Evolutionary conservation across 805 yeast genomes (phyloP).

Genomic region (Yamadazyma insecticola): DNA sequence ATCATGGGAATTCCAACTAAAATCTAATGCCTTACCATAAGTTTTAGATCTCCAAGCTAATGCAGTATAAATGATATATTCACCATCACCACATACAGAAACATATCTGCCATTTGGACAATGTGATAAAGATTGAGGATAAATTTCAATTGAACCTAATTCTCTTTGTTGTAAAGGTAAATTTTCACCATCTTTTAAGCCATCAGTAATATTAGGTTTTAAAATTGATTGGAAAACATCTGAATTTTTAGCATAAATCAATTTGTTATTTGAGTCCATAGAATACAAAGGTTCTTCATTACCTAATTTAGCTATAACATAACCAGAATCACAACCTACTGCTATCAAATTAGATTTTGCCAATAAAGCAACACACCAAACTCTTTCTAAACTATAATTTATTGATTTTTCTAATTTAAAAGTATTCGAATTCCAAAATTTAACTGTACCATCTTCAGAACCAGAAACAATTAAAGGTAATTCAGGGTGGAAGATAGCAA

Average conservation of each 20-base stretch:
- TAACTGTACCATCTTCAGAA: slow-evolving; percentile 91
- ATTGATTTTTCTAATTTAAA: slow-evolving; percentile 90
- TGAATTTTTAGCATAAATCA: slow-evolving; percentile 85
- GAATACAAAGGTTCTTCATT: slow-evolving; percentile 91
- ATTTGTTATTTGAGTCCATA: slow-evolving; percentile 89
- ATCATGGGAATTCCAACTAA: slow-evolving; percentile 90
- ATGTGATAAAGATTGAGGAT: slow-evolving; percentile 81
- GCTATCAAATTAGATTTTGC: slow-evolving; percentile 74
- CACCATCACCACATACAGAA: slow-evolving; percentile 97
- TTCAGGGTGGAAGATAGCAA: slow-evolving; percentile 98
- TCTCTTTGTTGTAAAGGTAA: slow-evolving; percentile 80
- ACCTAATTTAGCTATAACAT: slow-evolving; percentile 83
- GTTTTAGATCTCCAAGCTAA: slow-evolving; percentile 97
- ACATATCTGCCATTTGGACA: slow-evolving; percentile 98
- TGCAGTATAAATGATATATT: slow-evolving; percentile 91
- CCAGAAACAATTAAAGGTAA: slow-evolving; percentile 93
- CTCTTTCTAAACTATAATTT: slow-evolving; percentile 89
- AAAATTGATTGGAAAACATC: slow-evolving; percentile 84
- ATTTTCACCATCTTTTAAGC: slow-evolving; percentile 74
- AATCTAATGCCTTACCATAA: slow-evolving; percentile 85
- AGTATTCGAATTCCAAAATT: slow-evolving; percentile 92
- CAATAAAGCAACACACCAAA: slow-evolving; percentile 87
- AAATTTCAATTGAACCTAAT: slow-evolving; percentile 89
- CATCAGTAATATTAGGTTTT: slow-evolving; percentile 58
- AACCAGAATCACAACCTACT: slow-evolving; percentile 93